Base-by-base conservation (phyloP, 768 basidiomycete species). In the Cubamyces sp. region DNA sequence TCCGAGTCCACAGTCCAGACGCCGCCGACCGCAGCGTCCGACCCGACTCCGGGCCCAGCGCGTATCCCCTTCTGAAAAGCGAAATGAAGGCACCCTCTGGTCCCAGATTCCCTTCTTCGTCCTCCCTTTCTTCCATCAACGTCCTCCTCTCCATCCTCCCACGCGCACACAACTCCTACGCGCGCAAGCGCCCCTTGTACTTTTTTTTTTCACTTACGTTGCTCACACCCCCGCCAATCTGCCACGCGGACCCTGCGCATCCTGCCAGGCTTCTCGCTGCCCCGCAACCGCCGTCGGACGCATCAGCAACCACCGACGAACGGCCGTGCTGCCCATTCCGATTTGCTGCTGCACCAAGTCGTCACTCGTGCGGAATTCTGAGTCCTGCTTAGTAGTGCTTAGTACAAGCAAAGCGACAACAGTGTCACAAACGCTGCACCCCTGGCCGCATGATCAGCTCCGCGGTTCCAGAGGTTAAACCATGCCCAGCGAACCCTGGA, bases 111-210 rank as follows among this genome's bases (percentile, higher is more conserved):
- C 55, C 55, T 48, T 57, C 55, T 26, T 18, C 45, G 55, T n/a
- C 30, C 46, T 57, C 55, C 30, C 55, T 47, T 47, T 57, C 45
- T 37, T 16, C 54, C 45, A 48, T 40, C 46, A 48, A 16, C 55
- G 18, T 30, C 28, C 37, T 25, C 55, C 39, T 37, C 18, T 7
- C 9, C 55, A 21, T 16, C 7, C 55, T 39, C 43, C 5, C 12
- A 34, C 52, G 19, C 28, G 34, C 34, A 57, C 47, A 48, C n/a
- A n/a, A n/a, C n/a, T n/a, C n/a, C n/a, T 21, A 21, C 47, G 21
- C 43, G n/a, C 43, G 25, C 47, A 48, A 48, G 47, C 47, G 47
- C 47, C 23, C 47, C 45, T 12, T 48, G 47, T 48, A 14, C 47
- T 11, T 21, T 26, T 5, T 30, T 30, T 8, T 30, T 30, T 30